These are phyloP conservation scores for Amphirosellinia nigrospora DNA, from an alignment of 495 filamentous ascomycete species.

Conservation along the genomic window DNA sequence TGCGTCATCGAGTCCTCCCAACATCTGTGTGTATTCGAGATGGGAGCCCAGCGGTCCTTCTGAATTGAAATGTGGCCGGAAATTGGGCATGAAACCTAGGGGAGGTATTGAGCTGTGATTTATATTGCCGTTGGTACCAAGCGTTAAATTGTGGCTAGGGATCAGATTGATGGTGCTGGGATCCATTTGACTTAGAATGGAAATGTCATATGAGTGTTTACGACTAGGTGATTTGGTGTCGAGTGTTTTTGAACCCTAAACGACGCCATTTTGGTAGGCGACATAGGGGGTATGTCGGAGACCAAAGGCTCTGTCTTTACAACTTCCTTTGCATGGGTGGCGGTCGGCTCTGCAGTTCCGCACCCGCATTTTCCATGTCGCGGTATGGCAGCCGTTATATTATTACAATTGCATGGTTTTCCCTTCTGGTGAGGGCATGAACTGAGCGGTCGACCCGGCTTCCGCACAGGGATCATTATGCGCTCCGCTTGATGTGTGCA, in stretches of 20 bases:
- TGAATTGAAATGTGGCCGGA: background rate
- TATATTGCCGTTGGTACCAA: constrained; percentile 12
- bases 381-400: constrained; percentile 60
- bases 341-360: constrained; percentile 30
- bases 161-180: constrained; percentile 34
- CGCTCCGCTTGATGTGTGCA: constrained; percentile 76
- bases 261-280: constrained; percentile 39
- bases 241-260: constrained; percentile 53
- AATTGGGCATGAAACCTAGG: constrained; percentile 1
- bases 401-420: constrained; percentile 54
- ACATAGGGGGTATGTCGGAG: constrained; percentile 38
- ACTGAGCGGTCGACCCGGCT: constrained; percentile 78
- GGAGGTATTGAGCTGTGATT: constrained; percentile 6
- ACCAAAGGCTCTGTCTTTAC: constrained; percentile 38
- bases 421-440: constrained; percentile 76
- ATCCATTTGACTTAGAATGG: constrained; percentile 53
- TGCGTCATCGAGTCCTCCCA: constrained; percentile 16
- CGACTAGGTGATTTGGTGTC: constrained; percentile 37
- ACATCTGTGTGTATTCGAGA: constrained; percentile 17
- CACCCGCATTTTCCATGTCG: constrained; percentile 57
- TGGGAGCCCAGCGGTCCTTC: background rate
- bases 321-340: constrained; percentile 21
- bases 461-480: constrained; percentile 78
- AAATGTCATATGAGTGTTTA: constrained; percentile 53
- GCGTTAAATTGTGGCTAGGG: constrained; percentile 7